Evolutionary conservation across 139 green algal species (phyloP).

Genomic region (Closterium sp.): DNA sequence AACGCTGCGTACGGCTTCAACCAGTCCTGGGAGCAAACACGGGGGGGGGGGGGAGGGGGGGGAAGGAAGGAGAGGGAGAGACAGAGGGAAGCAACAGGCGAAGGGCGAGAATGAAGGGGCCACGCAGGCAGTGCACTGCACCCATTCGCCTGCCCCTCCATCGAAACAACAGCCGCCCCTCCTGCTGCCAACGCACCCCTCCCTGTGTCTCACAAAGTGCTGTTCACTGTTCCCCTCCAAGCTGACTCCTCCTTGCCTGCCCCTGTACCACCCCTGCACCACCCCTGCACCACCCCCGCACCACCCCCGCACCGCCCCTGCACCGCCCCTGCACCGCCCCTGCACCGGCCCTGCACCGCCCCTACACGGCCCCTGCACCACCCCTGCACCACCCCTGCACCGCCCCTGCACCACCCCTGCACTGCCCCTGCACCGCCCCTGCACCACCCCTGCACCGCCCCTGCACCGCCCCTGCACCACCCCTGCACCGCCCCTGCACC

Average conservation of each 20-base stretch:
- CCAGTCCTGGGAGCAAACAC: constrained; percentile 61
- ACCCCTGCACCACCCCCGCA: background rate
- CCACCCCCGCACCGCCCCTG: no score
- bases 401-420: background rate
- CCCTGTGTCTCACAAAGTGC: background rate
- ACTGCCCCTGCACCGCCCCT: no score
- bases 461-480: no score
- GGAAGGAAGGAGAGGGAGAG: no score
- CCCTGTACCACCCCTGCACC: background rate
- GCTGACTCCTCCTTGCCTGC: background rate
- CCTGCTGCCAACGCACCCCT: background rate
- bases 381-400: no score
- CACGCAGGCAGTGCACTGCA: background rate
- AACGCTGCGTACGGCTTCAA: constrained; percentile 88
- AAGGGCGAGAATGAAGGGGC: background rate
- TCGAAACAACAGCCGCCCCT: background rate
- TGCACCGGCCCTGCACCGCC: no score
- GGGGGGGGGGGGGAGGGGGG: background rate
- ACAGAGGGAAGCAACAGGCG: no score
- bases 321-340: background rate
- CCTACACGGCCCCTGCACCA: background rate
- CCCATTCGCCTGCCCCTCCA: background rate
- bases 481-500: no score
- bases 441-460: background rate
- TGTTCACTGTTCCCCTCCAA: background rate